Base-by-base conservation (phyloP, 139 green algal genomes). In the Chlorella vulgaris region DNA sequence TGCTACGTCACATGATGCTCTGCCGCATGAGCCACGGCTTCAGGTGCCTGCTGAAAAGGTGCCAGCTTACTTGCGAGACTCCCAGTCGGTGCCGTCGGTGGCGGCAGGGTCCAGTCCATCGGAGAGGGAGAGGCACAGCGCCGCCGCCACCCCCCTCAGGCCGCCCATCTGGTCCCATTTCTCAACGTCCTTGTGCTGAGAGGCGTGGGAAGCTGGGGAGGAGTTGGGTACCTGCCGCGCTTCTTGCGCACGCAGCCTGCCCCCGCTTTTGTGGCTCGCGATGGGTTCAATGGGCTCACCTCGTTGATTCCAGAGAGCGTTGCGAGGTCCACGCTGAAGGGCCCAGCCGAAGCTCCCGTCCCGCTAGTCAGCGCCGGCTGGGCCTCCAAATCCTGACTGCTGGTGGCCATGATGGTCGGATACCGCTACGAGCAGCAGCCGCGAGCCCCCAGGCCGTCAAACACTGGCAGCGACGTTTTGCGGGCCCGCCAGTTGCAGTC, bases 131-230 rank as follows among this genome's bases (percentile, higher is more conserved):
- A 83, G 88, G 53, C 63, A 1, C 1, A 97, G 82, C 13, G 83
- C 76, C 4, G 74, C 76, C 1, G 89, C 91, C n/a, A 97, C 38
- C 3, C 92, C 93, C 8, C 85, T 43, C 0, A 88, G 68, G 24
- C 93, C 91, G 8, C 93, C 93, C 24, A 85, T 42, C 6, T 82
- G 50, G 22, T 78, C 74, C 51, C 93, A 83, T 0, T 39, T 80
- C 2, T 67, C 78, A 13, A 74, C 85, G 51, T 94, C 86, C 62
- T 96, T 97, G n/a, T 90, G 81, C 93, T 97, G 90, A 68, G 71
- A 39, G 29, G 21, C 5, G 36, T 10, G 38, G 5, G 2, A 43
- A 22, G 7, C 24, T 38, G 39, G 35, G 31, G 63, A n/a, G 10
- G 33, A 31, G 7, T 6, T 33, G 40, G 4, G 38, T 31, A 21